Base-by-base conservation (phyloP, 116 monocot genomes). In the Cymodocea nodosa region DNA sequence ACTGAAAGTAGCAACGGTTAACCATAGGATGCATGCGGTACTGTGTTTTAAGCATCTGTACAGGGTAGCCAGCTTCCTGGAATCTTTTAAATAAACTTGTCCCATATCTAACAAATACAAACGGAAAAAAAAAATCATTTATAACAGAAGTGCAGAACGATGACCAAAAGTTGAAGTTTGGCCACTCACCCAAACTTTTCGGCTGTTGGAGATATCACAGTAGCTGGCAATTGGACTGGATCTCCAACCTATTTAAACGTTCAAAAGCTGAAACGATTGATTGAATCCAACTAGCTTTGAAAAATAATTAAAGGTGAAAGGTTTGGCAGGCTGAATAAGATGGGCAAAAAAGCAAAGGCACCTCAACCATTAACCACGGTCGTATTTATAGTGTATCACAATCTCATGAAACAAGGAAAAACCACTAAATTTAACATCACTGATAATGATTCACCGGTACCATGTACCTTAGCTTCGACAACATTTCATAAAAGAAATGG, bases 21-120 rank as follows among this genome's bases (percentile, higher is more conserved):
- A 92, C 92, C 89, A 89, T 84, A 69, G 99, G 99, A 76, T 99
- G 99, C 99, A 99, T 99, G 66, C 99, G 86, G 52, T 92, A 99
- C 60, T 99, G 99, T 16, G 83, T 85, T 73, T 79, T 99, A 4
- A 99, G 89, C 92, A 99, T 84, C 56, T 92, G 93, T 18, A 99
- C 89, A 54, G 92, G 99, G 80, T 92, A 89, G 2, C 93, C 99
- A 60, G 89, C 93, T 64, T 69, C 77, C 56, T 99, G 99, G 73
- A 99, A 99, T 81, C 99, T 89, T 63, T 99, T 84, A 61, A 99
- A 99, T 70, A 99, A 87, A 75, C 99, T 99, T 59, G 66, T 92
- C 19, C 86, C 86, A 62, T 92, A 99, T 37, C 98, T 98, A 70
- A 40, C 12, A 65, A 56, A 67, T 35, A 9, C 50, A 30, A 64